Percentiles rank a stretch among this genome's conserved stretches.
phyloP scores from a whole-genome alignment of 1,284 basidiomycete genomes.

The Lignosus rhinocerotis region DNA sequence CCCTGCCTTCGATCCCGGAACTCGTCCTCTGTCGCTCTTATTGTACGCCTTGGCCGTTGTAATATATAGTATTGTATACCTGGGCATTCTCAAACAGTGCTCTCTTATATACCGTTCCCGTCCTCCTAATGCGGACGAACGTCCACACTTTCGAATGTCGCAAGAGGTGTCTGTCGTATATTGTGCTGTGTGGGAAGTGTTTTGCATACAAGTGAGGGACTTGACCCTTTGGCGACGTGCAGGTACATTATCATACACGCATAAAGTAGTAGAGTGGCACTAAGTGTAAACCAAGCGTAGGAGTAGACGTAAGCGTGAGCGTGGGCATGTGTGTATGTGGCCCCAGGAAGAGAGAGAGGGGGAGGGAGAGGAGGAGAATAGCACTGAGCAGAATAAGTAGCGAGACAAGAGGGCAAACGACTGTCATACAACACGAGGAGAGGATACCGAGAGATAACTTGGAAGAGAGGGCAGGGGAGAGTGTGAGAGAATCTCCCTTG shows the following conservation, averaged over 20 bases:
- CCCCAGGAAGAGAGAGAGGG: not conserved
- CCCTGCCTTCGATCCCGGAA: too few species aligned
- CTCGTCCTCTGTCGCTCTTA: too few species aligned
- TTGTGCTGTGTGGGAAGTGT: not conserved
- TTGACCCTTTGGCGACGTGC: too few species aligned
- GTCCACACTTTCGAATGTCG: not conserved
- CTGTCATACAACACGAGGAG: not conserved
- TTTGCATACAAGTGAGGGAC: not conserved
- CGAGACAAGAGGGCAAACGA: not conserved
- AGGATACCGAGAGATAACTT: too few species aligned
- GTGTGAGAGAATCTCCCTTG: not conserved
- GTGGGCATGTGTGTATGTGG: too few species aligned
- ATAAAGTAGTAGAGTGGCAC: constrained; percentile 11
- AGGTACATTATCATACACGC: constrained; percentile 22
- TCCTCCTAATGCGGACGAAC: too few species aligned
- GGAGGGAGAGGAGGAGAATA: constrained; percentile 5
- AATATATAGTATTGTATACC: too few species aligned
- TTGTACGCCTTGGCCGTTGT: too few species aligned
- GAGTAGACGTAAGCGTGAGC: constrained; percentile 1
- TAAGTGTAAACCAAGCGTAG: constrained; percentile 19
- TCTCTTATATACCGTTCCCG: too few species aligned
- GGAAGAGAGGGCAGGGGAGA: not conserved
- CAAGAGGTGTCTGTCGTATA: too few species aligned
- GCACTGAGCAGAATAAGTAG: constrained; percentile 23
- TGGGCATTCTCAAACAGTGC: too few species aligned